Evolutionary conservation across 305 asterid species (phyloP), one percentile per base, ranked within the genome.

Genomic region (Solanum hybrid): DNA sequence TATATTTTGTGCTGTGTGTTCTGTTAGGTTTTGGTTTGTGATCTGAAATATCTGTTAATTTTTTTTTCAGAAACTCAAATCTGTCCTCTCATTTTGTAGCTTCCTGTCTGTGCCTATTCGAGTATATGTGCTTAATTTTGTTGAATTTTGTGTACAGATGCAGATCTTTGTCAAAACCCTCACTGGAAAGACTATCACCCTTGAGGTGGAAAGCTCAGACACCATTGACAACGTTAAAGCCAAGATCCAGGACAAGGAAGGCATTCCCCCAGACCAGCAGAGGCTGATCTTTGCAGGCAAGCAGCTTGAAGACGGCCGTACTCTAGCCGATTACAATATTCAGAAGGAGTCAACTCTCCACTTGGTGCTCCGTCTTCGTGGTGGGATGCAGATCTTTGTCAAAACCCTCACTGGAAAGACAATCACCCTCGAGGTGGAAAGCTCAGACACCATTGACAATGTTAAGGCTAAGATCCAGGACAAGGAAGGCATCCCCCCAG

Each of bases 81-180:
- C 11, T 60, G 71, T 20, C 71, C 4, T 20, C 71, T 20, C 71
- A 0, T 60, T 60, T 60, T 20, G 10, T 60, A 60, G 71, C 5
- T 22, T 60, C 26, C 1, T 60, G 26, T 60, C 5, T 60, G 26
- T 60, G 71, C 24, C 71, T 60, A 22, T 3, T n/a, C 26, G 7
- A 31, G 31, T 4, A 7, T 31, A 11, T 37, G 32, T 32, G 10
- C 66, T 46, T 3, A 64, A 20, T 22, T 64, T 64, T 22, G 72
- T 64, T 64, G 72, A 64, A 35, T 66, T 77, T 10, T 40, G 14
- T 64, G 6, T 69, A 42, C 92, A 91, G 92, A 92, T 92, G 93
- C 93, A 92, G 42, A 92, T 92, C 37, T 92, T 90, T 60, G 92
- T 90, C 5, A 90, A 90, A 46, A 90, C 92, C 12, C 82, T 90